Conservation (phyloP, 306 rosid genomes). For the Mucuna pruriens region DNA sequence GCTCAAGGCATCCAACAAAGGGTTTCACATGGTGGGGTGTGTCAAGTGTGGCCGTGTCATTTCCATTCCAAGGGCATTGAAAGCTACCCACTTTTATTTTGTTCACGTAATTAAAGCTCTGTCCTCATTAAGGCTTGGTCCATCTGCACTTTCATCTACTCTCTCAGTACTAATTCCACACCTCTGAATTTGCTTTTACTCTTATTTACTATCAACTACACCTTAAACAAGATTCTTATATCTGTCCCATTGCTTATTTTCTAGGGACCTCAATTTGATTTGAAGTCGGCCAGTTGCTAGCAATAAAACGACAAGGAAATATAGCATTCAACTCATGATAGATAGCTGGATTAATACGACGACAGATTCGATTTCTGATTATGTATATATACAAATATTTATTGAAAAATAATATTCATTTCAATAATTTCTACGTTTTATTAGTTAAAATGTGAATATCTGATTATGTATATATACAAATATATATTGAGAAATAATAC, state of each 20-base stretch:
- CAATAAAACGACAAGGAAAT: constrained; percentile 31
- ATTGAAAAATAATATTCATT: no score
- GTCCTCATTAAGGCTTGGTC: constrained; percentile 46
- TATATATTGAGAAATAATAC: no score
- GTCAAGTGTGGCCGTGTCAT: constrained; percentile 41
- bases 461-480: no score
- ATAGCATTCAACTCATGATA: no score
- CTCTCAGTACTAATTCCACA: constrained; percentile 22
- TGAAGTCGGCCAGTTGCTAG: constrained; percentile 26
- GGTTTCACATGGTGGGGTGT: constrained; percentile 78
- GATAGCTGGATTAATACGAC: no score
- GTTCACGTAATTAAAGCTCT: constrained; percentile 47
- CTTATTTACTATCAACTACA: constrained; percentile 4
- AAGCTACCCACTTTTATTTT: constrained; percentile 48
- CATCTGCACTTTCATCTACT: constrained; percentile 15
- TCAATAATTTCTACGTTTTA: no score
- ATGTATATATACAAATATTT: no score
- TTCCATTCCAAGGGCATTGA: constrained; percentile 44
- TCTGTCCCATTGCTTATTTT: constrained; percentile 8
- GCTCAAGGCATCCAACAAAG: constrained; percentile 60
- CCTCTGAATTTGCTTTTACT: constrained; percentile 27
- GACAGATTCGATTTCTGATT: no score
- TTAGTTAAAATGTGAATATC: no score
- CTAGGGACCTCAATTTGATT: constrained; percentile 5
- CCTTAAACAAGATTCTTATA: not conserved